phyloP scores from a whole-genome alignment of 1,284 basidiomycete genomes.

The Malassezia obtusa region DNA sequence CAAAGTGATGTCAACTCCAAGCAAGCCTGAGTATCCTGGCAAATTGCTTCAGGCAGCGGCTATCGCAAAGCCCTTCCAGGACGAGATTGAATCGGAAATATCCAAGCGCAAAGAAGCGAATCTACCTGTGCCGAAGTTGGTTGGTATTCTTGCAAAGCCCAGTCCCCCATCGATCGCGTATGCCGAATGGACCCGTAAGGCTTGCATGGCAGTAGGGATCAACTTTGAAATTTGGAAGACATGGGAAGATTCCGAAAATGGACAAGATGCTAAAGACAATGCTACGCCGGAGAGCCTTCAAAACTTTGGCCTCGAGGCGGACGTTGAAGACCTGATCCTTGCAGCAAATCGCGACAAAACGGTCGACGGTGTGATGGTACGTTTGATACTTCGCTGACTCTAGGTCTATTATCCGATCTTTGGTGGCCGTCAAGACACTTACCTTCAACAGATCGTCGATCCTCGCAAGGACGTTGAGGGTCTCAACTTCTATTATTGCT shows the following conservation, averaged over 20 bases:
- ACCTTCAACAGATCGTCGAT: slow-evolving; percentile 86
- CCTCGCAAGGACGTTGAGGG: slow-evolving; percentile 96
- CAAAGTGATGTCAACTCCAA: neutral
- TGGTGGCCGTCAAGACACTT: slow-evolving; percentile 66
- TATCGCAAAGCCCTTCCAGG: slow-evolving; percentile 41
- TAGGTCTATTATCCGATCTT: slow-evolving; percentile 48
- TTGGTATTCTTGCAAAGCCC: slow-evolving; percentile 82
- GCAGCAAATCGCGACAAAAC: slow-evolving; percentile 67
- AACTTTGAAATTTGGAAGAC: slow-evolving; percentile 59
- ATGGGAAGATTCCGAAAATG: slow-evolving; percentile 36
- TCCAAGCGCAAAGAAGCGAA: slow-evolving; percentile 22
- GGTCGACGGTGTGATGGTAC: slow-evolving; percentile 90
- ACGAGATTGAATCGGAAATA: slow-evolving; percentile 27
- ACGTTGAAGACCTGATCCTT: slow-evolving; percentile 47
- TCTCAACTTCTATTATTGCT: slow-evolving; percentile 60
- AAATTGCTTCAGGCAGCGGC: slow-evolving; percentile 37
- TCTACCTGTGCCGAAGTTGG: slow-evolving; percentile 58
- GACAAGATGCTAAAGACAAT: slow-evolving; percentile 48
- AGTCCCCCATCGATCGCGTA: slow-evolving; percentile 79
- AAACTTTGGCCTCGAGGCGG: slow-evolving; percentile 74
- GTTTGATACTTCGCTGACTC: slow-evolving; percentile 26
- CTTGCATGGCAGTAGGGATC: slow-evolving; percentile 78
- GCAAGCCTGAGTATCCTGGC: slow-evolving; percentile 32
- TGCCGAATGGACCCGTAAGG: slow-evolving; percentile 83
- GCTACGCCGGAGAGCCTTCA: slow-evolving; percentile 53